phyloP scores from a whole-genome alignment of 2,329 filamentous ascomycete species.

The Boeremia lycopersici region DNA sequence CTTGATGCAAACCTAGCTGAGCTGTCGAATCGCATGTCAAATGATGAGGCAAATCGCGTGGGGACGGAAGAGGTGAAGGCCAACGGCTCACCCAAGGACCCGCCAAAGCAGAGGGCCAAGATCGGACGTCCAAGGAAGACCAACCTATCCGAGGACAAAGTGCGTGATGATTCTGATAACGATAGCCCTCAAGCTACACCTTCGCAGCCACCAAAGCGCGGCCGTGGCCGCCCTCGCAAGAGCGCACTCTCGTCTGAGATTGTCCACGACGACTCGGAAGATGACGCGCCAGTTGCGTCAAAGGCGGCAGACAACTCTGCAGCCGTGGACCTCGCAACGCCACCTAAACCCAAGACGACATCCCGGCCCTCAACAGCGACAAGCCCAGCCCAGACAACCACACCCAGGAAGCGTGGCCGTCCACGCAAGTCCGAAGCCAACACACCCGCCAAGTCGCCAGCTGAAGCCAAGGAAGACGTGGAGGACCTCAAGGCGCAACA shows the following conservation, averaged over 20 bases:
- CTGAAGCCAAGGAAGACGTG: background rate
- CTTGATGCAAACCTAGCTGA: background rate
- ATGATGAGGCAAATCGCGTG: too few species aligned
- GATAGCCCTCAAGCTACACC: conserved; percentile 7
- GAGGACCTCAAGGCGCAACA: background rate
- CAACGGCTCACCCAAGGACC: background rate
- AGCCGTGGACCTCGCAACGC: background rate
- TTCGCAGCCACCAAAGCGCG: conserved; percentile 17
- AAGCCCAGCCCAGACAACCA: background rate
- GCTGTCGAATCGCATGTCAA: background rate
- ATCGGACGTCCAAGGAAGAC: conserved; percentile 30
- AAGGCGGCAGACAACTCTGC: background rate
- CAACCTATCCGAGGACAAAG: conserved; percentile 23
- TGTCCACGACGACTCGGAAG: conserved; percentile 24
- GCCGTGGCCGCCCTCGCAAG: conserved; percentile 22
- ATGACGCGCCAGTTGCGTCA: conserved; percentile 3
- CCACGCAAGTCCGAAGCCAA: conserved; percentile 18
- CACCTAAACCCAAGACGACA: background rate
- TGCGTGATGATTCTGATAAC: conserved; percentile 18
- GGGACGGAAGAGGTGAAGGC: background rate
- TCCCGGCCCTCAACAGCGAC: conserved; percentile 9
- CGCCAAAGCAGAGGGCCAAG: conserved; percentile 19
- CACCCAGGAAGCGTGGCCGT: conserved; percentile 23
- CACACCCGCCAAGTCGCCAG: background rate
- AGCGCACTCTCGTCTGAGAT: conserved; percentile 28